Conservation (phyloP, 164 flowering plant species). For the Vitis amurensis region DNA sequence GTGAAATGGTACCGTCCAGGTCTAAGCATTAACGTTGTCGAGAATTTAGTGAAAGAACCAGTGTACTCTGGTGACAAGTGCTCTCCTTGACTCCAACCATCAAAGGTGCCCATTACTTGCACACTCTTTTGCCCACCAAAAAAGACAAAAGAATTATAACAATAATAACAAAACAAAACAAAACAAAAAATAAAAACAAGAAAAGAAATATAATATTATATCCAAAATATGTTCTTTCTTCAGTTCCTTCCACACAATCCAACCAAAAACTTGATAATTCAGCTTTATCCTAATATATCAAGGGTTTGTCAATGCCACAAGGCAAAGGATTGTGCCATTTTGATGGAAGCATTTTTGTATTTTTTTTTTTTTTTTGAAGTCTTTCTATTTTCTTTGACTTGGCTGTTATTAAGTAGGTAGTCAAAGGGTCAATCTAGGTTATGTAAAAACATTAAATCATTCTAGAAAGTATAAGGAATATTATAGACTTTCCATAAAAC, state of each 20-base stretch:
- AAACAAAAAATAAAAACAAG: not conserved
- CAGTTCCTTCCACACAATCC: not conserved
- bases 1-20: constrained; percentile 69
- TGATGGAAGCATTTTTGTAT: too few species aligned
- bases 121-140: constrained; percentile 50
- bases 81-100: constrained; percentile 95
- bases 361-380: too few species aligned
- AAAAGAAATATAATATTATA: too few species aligned
- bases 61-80: constrained; percentile 78
- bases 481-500: too few species aligned
- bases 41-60: constrained; percentile 66
- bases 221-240: too few species aligned
- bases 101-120: constrained; percentile 93
- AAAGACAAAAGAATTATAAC: not conserved
- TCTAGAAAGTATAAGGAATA: too few species aligned
- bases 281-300: too few species aligned
- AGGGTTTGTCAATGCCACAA: not conserved
- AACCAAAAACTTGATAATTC: not conserved
- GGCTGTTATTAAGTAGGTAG: too few species aligned
- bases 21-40: constrained; percentile 75
- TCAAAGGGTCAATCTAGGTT: too few species aligned
- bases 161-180: not conserved
- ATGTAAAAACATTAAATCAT: too few species aligned
- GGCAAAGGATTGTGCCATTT: not conserved
- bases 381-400: too few species aligned